Base-by-base conservation (phyloP, 1,284 basidiomycete genomes). In the Vanrija pseudolonga region DNA sequence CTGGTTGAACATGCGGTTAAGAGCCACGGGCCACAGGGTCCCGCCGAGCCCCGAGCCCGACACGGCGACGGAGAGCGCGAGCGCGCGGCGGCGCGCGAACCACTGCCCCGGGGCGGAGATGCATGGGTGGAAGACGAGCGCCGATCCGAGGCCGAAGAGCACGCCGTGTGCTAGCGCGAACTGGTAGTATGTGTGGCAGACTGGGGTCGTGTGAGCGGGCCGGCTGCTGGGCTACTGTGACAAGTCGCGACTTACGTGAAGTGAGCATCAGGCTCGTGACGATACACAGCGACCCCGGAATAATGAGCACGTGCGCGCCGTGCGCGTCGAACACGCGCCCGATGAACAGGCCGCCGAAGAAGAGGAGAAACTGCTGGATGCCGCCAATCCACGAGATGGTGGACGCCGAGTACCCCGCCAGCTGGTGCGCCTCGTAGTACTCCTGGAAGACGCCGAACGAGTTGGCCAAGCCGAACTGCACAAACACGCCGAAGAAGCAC, bases 361-460 rank as follows among this genome's bases (percentile, higher is more conserved):
- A 79, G 70, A 63, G 81, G 74, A 63, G 79, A 61, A 76, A 82
- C 77, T 59, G 81, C 69, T 87, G 85, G 39, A 86, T 73, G 0
- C 85, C 85, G 0, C 86, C 86, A 48, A 88, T 85, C 87, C 86
- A 88, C 17, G 85, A 81, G 39, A 73, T 69, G 15, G 54, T 53
- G 22, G 66, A 65, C 1, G 66, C 37, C 11, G 54, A 40, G 41
- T 65, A 44, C 6, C 48, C 40, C 0, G 56, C 42, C 26, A 69
- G 67, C 3, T 53, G 50, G 12, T 51, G 40, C 20, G 46, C 42
- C 59, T 64, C 57, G 63, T 71, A 64, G 59, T 69, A 68, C 3
- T 24, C 50, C 52, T 67, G 57, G 53, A 62, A 63, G 18, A 64
- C 66, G 24, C 65, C 67, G 39, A 64, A 67, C 9, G 64, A 52